These are phyloP conservation scores for Vitrella brassicaformis DNA, from an alignment of 73 alveolate species.

Conservation along the genomic window DNA sequence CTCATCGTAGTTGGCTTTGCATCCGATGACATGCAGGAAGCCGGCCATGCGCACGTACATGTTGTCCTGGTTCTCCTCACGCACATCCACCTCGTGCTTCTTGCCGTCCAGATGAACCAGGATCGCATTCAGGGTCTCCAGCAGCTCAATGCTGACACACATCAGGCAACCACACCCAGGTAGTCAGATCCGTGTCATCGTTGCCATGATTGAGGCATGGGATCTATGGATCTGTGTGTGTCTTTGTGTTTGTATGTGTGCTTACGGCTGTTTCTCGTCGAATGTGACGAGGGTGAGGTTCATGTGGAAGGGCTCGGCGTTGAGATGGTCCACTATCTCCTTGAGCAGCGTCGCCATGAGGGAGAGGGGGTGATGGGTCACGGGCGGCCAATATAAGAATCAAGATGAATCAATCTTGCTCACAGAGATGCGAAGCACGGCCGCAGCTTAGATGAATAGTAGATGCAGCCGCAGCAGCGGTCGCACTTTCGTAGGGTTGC, in stretches of 20 bases:
- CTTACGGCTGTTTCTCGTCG: constrained; percentile 8
- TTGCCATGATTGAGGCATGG: too few relatives aligned
- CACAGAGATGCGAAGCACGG: too few relatives aligned
- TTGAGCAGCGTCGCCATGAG: background rate
- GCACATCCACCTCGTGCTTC: background rate
- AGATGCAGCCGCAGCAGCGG: too few relatives aligned
- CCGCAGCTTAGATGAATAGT: too few relatives aligned
- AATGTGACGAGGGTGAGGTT: constrained; percentile 15
- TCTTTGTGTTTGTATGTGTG: background rate
- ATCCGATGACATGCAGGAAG: constrained; percentile 74
- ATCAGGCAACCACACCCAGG: background rate
- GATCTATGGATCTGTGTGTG: background rate
- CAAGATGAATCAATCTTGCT: too few relatives aligned
- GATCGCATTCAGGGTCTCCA: background rate
- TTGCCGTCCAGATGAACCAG: background rate
- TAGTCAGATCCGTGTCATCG: too few relatives aligned
- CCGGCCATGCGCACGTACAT: constrained; percentile 68
- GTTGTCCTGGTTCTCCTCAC: constrained; percentile 70
- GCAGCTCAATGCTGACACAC: too few relatives aligned
- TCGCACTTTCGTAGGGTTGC: too few relatives aligned
- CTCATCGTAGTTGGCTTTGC: constrained; percentile 47
- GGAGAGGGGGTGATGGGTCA: too few relatives aligned
- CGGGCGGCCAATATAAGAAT: too few relatives aligned
- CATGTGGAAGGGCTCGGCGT: constrained; percentile 22
- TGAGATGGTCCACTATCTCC: constrained; percentile 9